A percentile compares a stretch with the other conserved stretches of the same genome.
Evolutionary conservation across 2,329 filamentous ascomycete species (phyloP).

Genomic region (Ascochyta fabae): DNA sequence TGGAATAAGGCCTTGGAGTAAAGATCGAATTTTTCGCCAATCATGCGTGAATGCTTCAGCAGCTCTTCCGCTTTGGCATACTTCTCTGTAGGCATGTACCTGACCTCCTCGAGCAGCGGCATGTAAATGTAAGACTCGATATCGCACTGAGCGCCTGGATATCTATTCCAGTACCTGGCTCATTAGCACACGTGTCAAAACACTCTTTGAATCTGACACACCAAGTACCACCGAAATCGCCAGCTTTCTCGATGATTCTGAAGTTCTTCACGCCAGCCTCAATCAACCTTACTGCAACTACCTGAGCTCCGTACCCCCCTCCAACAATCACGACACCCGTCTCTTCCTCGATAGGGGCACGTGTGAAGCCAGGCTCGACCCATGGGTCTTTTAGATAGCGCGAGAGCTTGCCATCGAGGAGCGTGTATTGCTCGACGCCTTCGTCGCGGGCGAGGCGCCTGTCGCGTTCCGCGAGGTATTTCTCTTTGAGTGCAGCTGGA

Average conservation of each 20-base stretch:
- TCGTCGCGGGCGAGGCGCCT: conserved; percentile 33
- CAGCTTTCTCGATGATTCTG: conserved; percentile 54
- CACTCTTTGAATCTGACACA: conserved; percentile 1
- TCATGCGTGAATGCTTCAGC: conserved; percentile 53
- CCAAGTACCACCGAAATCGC: conserved; percentile 58
- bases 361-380: conserved; percentile 32
- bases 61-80: conserved; percentile 57
- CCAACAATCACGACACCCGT: conserved; percentile 50
- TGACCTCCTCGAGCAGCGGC: conserved; percentile 36
- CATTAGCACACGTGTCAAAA: not conserved
- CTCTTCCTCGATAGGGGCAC: conserved; percentile 38
- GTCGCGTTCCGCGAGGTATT: conserved; percentile 39
- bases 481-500: conserved; percentile 32
- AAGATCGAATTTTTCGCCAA: conserved; percentile 56
- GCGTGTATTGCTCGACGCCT: conserved; percentile 38
- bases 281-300: conserved; percentile 51
- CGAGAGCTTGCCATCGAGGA: conserved; percentile 34
- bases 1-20: conserved; percentile 56
- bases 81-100: conserved; percentile 61
- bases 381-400: conserved; percentile 39
- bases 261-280: conserved; percentile 51
- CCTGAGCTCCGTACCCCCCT: conserved; percentile 54
- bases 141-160: conserved; percentile 35
- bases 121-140: conserved; percentile 42
- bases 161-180: conserved; percentile 53